phyloP scores from a whole-genome alignment of 257 asterid species.

The Nicotiana otophora region DNA sequence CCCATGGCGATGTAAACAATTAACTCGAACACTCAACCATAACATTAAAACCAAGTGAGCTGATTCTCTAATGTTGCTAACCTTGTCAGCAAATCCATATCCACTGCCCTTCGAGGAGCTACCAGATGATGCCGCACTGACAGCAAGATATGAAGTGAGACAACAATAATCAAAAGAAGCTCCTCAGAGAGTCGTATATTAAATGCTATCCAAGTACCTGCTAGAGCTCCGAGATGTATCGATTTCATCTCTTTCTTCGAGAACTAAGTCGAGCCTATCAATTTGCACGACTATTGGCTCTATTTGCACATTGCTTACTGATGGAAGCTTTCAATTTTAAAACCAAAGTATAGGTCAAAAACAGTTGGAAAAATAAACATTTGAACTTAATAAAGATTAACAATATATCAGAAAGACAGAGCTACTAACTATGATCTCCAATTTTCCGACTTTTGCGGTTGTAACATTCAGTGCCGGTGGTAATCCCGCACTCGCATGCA shows the following conservation, averaged over 20 bases:
- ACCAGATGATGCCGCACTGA: slow-evolving; percentile 50
- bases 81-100: slow-evolving; percentile 97
- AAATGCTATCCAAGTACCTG: slow-evolving; percentile 39
- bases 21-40: neutral
- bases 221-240: slow-evolving; percentile 48
- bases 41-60: slow-evolving; percentile 13
- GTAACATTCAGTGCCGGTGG: slow-evolving; percentile 92
- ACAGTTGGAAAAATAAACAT: neutral
- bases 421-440: slow-evolving; percentile 83
- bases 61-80: slow-evolving; percentile 25
- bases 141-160: slow-evolving; percentile 13
- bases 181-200: neutral
- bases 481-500: slow-evolving; percentile 94
- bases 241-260: slow-evolving; percentile 81
- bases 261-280: slow-evolving; percentile 83
- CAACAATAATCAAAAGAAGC: slow-evolving; percentile 1
- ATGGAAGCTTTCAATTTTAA: slow-evolving; percentile 69
- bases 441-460: slow-evolving; percentile 82
- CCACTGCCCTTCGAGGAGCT: slow-evolving; percentile 65
- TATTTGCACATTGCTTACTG: slow-evolving; percentile 88
- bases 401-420: neutral
- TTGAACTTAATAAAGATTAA: neutral
- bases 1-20: neutral
- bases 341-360: neutral
- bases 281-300: slow-evolving; percentile 89